Base-by-base conservation (phyloP, 1,284 basidiomycete species). In the Mycosarcoma mackinlayi region DNA sequence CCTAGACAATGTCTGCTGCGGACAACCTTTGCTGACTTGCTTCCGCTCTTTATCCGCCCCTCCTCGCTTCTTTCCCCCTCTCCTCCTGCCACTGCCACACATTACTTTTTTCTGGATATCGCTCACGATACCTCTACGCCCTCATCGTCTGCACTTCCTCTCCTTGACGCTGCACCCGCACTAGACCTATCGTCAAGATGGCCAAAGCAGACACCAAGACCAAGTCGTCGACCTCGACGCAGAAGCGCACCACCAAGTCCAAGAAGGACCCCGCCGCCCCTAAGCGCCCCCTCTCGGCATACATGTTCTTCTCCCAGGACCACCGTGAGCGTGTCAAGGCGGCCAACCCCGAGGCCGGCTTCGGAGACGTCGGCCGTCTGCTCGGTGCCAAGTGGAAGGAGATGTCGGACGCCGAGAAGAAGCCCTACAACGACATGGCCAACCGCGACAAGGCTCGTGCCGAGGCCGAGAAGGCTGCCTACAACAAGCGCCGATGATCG, bases 281-380 rank as follows among this genome's bases (percentile, higher is more conserved):
- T 60, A 94, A 94, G 86, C 88, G 93, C 51, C 90, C 92, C 3
- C 87, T 96, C 51, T 95, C 93, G 49, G 93, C 94, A 53, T 98
- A 96, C 87, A 96, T 98, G 94, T 94, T 94, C 90, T 97, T 97
- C 88, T 90, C 89, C 80, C 92, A 94, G 84, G 94, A 94, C 85
- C 92, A 92, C 90, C 88, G 94, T 83, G 92, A 95, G 85, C 89
- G 90, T 81, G 92, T 97, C 87, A 95, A 94, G 89, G 81, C 88
- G 57, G 94, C 95, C 86, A 96, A 97, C 87, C 92, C 93, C 55
- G 92, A 94, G 63, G 94, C 93, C 34, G 88, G 90, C 62, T 97
- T 97, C 82, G 94, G 94, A 90, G 92, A 93, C 83, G 87, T 93
- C 57, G 92, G 92, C 76, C 92, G 92, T 83, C 86, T 93, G 48